These are phyloP conservation scores for Cercis canadensis DNA, from an alignment of 306 rosid genomes.

Conservation along the genomic window DNA sequence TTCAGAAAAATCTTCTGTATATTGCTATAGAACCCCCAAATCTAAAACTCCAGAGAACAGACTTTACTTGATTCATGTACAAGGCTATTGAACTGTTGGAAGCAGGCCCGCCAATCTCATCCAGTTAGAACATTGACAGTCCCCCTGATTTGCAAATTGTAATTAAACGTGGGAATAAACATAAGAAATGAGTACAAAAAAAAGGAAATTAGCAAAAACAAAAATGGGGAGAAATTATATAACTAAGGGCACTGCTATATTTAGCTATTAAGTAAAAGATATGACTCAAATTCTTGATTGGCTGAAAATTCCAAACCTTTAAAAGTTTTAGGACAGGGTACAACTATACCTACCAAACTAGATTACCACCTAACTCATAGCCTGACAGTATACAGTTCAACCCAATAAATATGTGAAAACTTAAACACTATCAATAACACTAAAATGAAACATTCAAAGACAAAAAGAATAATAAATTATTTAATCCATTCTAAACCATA, in stretches of 20 bases:
- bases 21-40: slow-evolving; percentile 41
- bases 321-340: slow-evolving; percentile 11
- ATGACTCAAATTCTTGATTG: not conserved
- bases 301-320: slow-evolving; percentile 3
- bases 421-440: too few relatives aligned
- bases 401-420: not conserved
- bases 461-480: too few relatives aligned
- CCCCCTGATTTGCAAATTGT: slow-evolving; percentile 45
- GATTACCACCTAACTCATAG: not conserved
- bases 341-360: slow-evolving; percentile 18
- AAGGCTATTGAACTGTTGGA: slow-evolving; percentile 26
- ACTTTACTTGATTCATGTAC: slow-evolving; percentile 19
- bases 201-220: not conserved
- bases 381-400: slow-evolving; percentile 17
- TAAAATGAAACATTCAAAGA: too few relatives aligned
- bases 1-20: slow-evolving; percentile 27
- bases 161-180: slow-evolving; percentile 19
- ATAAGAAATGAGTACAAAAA: slow-evolving; percentile 35
- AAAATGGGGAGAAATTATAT: not conserved
- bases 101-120: slow-evolving; percentile 36
- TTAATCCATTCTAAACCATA: too few relatives aligned
- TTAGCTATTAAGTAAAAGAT: slow-evolving; percentile 18
- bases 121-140: slow-evolving; percentile 31
- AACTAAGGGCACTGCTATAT: slow-evolving; percentile 5
- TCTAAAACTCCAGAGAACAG: slow-evolving; percentile 27